Conservation (phyloP, 1,284 basidiomycete species). For the Sutorius eximius region DNA sequence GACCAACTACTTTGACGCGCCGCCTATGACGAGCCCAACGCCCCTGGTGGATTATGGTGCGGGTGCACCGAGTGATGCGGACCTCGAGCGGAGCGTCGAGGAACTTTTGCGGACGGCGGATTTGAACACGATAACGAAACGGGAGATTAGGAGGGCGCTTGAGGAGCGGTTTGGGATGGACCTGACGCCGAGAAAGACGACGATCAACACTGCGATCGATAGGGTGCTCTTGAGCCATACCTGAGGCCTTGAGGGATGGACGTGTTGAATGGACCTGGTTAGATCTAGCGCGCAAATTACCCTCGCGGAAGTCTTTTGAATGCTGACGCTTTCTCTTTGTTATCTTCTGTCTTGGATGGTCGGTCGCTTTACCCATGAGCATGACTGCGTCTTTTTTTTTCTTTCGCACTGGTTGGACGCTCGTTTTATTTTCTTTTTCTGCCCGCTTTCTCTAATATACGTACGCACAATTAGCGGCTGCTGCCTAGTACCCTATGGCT, state of each 20-base stretch:
- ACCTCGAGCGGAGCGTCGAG: conserved; percentile 73
- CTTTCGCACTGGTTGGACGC: conserved; percentile 9
- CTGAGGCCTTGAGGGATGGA: conserved; percentile 13
- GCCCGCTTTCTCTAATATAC: not conserved
- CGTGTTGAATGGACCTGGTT: conserved; percentile 16
- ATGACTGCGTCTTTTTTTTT: not conserved
- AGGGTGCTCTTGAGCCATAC: conserved; percentile 46
- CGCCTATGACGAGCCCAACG: conserved; percentile 52
- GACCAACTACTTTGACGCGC: conserved; percentile 75
- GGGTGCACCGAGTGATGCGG: conserved; percentile 59
- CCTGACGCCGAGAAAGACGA: conserved; percentile 61
- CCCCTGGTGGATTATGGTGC: conserved; percentile 43
- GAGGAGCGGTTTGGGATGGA: conserved; percentile 79
- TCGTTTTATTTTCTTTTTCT: not conserved
- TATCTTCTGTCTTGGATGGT: conserved; percentile 3
- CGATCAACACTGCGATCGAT: conserved; percentile 74
- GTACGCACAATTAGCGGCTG: not conserved
- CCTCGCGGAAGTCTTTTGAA: conserved; percentile 14
- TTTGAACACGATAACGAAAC: conserved; percentile 87
- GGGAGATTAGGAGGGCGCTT: conserved; percentile 79
- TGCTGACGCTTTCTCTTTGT: conserved; percentile 12
- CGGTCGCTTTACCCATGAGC: not conserved
- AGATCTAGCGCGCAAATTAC: conserved; percentile 26
- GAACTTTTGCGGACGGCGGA: conserved; percentile 75
- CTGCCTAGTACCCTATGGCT: conserved; percentile 2